Evolutionary conservation across 2,329 filamentous ascomycete species (phyloP).

Genomic region (Phaeosphaeria sp.): DNA sequence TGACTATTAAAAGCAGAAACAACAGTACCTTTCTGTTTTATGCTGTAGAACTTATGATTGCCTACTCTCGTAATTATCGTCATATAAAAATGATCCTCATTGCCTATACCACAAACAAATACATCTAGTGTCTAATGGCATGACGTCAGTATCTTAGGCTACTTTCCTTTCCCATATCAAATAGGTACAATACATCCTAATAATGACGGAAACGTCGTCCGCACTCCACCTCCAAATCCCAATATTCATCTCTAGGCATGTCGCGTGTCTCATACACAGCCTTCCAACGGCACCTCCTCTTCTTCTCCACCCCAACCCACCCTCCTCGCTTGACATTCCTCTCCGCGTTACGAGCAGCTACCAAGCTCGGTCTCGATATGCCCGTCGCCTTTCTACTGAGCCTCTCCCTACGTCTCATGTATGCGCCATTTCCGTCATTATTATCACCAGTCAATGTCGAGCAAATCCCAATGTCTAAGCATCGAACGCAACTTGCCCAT

Average conservation of each 20-base stretch:
- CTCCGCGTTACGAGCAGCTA: constrained; percentile 23
- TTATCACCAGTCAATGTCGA: constrained; percentile 23
- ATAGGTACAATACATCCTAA: not conserved
- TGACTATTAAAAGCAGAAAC: too few species aligned
- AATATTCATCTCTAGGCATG: constrained; percentile 4
- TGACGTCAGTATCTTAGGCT: too few species aligned
- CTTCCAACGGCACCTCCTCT: constrained; percentile 28
- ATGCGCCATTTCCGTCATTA: constrained; percentile 23
- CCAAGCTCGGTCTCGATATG: constrained; percentile 26
- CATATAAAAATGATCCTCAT: too few species aligned
- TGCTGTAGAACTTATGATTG: too few species aligned
- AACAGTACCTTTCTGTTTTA: too few species aligned
- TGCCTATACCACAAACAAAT: too few species aligned
- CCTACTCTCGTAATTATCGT: too few species aligned
- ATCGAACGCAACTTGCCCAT: constrained; percentile 23
- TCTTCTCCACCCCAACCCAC: constrained; percentile 29
- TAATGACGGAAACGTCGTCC: not conserved
- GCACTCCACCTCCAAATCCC: not conserved
- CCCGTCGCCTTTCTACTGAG: constrained; percentile 27
- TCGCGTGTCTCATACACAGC: constrained; percentile 22
- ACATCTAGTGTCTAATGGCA: too few species aligned
- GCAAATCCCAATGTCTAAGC: constrained; percentile 19
- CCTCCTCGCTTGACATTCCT: constrained; percentile 25
- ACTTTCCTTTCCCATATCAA: too few species aligned
- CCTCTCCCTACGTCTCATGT: constrained; percentile 24